Evolutionary conservation across 1,284 basidiomycete species (phyloP).

Genomic region (Schizopora paradoxa): DNA sequence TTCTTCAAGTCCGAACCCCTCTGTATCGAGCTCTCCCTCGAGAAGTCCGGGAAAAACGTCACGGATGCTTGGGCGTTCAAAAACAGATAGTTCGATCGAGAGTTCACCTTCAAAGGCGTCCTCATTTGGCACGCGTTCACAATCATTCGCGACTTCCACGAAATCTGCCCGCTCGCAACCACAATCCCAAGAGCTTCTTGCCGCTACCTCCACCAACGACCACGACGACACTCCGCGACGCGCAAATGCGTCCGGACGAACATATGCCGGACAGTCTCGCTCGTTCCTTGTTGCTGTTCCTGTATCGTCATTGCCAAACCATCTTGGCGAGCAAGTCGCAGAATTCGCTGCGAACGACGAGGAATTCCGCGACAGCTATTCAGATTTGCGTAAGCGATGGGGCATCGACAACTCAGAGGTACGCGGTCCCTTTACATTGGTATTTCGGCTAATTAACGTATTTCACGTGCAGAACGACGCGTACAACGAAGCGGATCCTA

Average conservation of each 20-base stretch:
- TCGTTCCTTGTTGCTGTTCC: conserved; percentile 56
- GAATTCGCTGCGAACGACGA: conserved; percentile 31
- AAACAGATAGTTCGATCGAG: conserved; percentile 52
- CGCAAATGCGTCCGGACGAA: conserved; percentile 30
- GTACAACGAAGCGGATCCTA: conserved; percentile 31
- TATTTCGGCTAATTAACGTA: conserved; percentile 20
- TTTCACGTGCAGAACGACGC: conserved; percentile 21
- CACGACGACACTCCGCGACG: not conserved
- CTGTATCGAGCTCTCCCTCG: conserved; percentile 12
- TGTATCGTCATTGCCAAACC: conserved; percentile 22
- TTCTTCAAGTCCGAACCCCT: conserved; percentile 13
- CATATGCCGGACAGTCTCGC: conserved; percentile 69
- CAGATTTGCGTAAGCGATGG: conserved; percentile 61
- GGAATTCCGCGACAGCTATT: conserved; percentile 66
- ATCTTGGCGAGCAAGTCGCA: conserved; percentile 18
- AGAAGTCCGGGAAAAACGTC: conserved; percentile 29
- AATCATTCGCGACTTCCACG: conserved; percentile 32
- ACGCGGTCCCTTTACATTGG: conserved; percentile 23
- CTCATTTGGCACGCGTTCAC: conserved; percentile 29
- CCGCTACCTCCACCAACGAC: not conserved
- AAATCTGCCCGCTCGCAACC: conserved; percentile 16
- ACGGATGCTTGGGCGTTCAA: conserved; percentile 42
- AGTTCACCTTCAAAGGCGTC: conserved; percentile 21
- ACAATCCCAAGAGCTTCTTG: conserved; percentile 7
- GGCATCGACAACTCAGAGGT: conserved; percentile 70